phyloP scores from a whole-genome alignment of 2,329 filamentous ascomycete genomes.

The Xylariaceae sp. region DNA sequence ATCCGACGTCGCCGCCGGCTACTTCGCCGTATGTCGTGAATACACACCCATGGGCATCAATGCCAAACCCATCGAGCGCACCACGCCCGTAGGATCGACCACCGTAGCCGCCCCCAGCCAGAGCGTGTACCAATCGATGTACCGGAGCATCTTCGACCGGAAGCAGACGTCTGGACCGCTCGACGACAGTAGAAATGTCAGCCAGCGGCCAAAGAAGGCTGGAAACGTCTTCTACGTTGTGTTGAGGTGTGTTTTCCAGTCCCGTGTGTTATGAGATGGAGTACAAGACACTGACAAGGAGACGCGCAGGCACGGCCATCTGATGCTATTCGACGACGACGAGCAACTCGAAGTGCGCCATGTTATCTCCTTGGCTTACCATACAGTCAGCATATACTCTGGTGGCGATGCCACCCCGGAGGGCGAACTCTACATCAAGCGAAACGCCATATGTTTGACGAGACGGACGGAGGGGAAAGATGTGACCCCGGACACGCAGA shows the following conservation, averaged over 20 bases:
- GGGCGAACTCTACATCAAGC: conserved; percentile 91
- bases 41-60: conserved; percentile 88
- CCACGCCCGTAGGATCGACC: conserved; percentile 67
- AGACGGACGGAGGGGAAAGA: conserved; percentile 52
- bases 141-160: conserved; percentile 88
- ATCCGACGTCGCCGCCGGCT: conserved; percentile 76
- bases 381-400: conserved; percentile 77
- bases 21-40: conserved; percentile 91
- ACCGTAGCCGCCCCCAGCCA: conserved; percentile 74
- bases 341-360: conserved; percentile 94
- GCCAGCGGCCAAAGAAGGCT: conserved; percentile 53
- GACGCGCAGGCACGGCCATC: conserved; percentile 69
- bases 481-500: conserved; percentile 43
- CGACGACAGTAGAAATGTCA: conserved; percentile 39
- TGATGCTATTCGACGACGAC: conserved; percentile 96
- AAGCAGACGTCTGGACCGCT: conserved; percentile 44
- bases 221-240: conserved; percentile 93
- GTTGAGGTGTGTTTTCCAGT: conserved; percentile 54
- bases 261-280: too few relatives aligned
- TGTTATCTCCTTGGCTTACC: conserved; percentile 86
- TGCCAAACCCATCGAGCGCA: conserved; percentile 82
- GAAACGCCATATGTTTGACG: conserved; percentile 79
- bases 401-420: conserved; percentile 74
- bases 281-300: not conserved
- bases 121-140: conserved; percentile 98